Evolutionary conservation across 345 rosid species (phyloP).

Genomic region (Citrus sp.): DNA sequence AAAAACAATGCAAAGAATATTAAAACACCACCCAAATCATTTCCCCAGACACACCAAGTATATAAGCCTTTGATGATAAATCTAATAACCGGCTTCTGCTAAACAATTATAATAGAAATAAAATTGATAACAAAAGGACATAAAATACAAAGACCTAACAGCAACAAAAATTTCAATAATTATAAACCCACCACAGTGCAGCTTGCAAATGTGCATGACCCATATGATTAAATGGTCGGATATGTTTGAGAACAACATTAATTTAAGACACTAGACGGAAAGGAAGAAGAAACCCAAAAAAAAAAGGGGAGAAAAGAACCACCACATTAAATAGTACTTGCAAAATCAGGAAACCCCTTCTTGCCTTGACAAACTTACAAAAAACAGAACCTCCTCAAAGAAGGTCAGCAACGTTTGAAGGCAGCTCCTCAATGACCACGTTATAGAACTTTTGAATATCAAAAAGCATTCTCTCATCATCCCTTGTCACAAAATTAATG

Average conservation of each 20-base stretch:
- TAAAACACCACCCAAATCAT: background rate
- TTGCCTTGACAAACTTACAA: constrained; percentile 31
- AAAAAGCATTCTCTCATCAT: constrained; percentile 66
- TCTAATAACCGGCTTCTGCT: background rate
- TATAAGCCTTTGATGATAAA: background rate
- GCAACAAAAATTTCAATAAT: constrained; percentile 24
- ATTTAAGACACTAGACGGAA: constrained; percentile 22
- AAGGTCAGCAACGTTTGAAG: constrained; percentile 63
- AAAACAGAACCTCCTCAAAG: constrained; percentile 35
- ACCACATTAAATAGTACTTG: constrained; percentile 24
- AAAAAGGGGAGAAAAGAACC: background rate
- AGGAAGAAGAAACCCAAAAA: background rate
- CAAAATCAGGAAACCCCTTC: constrained; percentile 23
- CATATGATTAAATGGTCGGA: constrained; percentile 40
- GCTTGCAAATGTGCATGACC: constrained; percentile 23
- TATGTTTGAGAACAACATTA: constrained; percentile 23
- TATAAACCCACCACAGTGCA: constrained; percentile 13
- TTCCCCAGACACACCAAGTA: background rate
- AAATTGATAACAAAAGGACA: background rate
- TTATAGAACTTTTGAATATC: constrained; percentile 76
- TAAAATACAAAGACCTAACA: constrained; percentile 1
- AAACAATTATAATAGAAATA: background rate
- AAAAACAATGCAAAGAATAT: no score
- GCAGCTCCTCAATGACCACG: constrained; percentile 61
- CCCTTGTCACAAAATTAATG: constrained; percentile 59